These are phyloP conservation scores for Aspergillus spinulosporus DNA, from an alignment of 2,329 filamentous ascomycete species.

Conservation along the genomic window DNA sequence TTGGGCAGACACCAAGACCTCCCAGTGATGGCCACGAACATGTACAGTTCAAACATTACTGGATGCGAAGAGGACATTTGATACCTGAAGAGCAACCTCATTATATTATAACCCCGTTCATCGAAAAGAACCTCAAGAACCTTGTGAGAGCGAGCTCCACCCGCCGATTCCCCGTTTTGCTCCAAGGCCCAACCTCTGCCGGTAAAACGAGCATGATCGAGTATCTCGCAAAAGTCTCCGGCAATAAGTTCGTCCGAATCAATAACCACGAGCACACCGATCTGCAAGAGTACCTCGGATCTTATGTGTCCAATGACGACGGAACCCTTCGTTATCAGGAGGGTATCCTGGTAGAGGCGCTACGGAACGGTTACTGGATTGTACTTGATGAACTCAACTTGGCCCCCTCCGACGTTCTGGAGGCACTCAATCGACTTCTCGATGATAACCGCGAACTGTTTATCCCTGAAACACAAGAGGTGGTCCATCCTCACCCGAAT, in stretches of 20 bases:
- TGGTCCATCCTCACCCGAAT: constrained; percentile 85
- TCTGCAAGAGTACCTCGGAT: constrained; percentile 94
- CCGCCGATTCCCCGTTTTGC: constrained; percentile 83
- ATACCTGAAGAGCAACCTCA: constrained; percentile 71
- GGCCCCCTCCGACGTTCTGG: constrained; percentile 93
- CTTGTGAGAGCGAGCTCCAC: constrained; percentile 92
- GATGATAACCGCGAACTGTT: constrained; percentile 96
- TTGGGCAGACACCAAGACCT: constrained; percentile 74
- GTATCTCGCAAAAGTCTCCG: constrained; percentile 92
- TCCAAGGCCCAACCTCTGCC: constrained; percentile 94
- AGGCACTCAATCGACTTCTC: constrained; percentile 89
- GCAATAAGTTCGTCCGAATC: constrained; percentile 96
- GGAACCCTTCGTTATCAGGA: constrained; percentile 90
- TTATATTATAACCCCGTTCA: constrained; percentile 95
- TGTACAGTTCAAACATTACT: constrained; percentile 85
- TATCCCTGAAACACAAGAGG: constrained; percentile 93
- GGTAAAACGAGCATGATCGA: constrained; percentile 99
- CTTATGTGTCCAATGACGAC: constrained; percentile 82
- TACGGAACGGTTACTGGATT: constrained; percentile 94
- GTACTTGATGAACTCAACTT: constrained; percentile 96
- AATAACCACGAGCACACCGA: constrained; percentile 99
- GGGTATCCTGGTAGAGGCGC: constrained; percentile 85
- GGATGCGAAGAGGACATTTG: constrained; percentile 76
- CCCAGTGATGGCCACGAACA: constrained; percentile 76
- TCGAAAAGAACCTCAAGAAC: constrained; percentile 92